Evolutionary conservation across 1,139 yeast species (phyloP).

Genomic region (Scheffersomyces stambukii): DNA sequence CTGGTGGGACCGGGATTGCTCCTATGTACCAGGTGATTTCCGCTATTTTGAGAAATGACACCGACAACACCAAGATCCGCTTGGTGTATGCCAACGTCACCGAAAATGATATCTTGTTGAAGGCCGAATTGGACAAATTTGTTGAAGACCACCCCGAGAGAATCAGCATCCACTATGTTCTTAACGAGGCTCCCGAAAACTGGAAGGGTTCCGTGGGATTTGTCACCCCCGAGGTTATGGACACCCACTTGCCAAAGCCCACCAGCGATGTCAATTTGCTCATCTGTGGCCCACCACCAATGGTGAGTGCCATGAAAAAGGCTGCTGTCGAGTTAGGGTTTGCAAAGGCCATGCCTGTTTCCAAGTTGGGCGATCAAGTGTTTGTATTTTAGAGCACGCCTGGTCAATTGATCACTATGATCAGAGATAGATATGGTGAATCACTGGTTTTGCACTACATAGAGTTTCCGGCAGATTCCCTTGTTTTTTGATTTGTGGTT

Average conservation of each 20-base stretch:
- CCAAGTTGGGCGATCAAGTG: conserved; percentile 89
- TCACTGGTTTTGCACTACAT: no score
- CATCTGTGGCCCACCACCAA: conserved; percentile 90
- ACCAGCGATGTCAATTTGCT: conserved; percentile 65
- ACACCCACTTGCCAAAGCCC: conserved; percentile 53
- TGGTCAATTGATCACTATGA: no score
- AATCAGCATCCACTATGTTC: conserved; percentile 72
- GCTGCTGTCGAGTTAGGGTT: conserved; percentile 76
- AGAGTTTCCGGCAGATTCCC: no score
- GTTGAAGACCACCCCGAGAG: conserved; percentile 68
- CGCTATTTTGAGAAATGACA: conserved; percentile 65
- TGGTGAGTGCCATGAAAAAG: conserved; percentile 81
- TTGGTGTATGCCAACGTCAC: conserved; percentile 78
- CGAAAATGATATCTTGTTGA: conserved; percentile 72
- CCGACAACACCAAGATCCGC: conserved; percentile 80
- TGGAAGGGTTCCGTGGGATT: conserved; percentile 59
- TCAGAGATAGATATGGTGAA: no score
- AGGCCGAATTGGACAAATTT: conserved; percentile 66
- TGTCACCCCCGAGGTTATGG: conserved; percentile 67
- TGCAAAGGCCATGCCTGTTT: conserved; percentile 84
- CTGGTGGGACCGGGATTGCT: conserved; percentile 96
- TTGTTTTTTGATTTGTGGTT: no score
- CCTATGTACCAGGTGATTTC: conserved; percentile 86
- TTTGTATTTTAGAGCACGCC: conserved; percentile 86
- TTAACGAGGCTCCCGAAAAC: conserved; percentile 56